Percentiles rank a stretch among this genome's conserved stretches.
phyloP scores from a whole-genome alignment of 2,329 filamentous ascomycete genomes.

The Dothistroma pini region DNA sequence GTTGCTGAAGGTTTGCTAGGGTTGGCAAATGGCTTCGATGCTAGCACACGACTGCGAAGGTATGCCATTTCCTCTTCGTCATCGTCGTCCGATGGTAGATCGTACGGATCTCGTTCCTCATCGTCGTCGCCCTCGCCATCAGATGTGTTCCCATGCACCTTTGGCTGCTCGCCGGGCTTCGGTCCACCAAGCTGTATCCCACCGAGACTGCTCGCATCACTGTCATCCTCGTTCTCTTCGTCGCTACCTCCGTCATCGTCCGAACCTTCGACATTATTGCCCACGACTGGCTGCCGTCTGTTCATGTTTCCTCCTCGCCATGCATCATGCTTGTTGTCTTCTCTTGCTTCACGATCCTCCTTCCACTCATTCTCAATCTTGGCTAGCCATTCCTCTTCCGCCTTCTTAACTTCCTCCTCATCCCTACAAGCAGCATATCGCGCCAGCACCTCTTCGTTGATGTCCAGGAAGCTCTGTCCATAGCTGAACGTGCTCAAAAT shows the following conservation, averaged over 20 bases:
- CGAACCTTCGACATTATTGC: slow-evolving; percentile 45
- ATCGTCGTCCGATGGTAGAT: slow-evolving; percentile 70
- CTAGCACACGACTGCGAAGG: slow-evolving; percentile 81
- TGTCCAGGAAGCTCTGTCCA: slow-evolving; percentile 81
- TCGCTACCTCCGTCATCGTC: slow-evolving; percentile 41
- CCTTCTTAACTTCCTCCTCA: slow-evolving; percentile 76
- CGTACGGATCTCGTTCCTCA: slow-evolving; percentile 63
- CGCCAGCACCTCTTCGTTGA: slow-evolving; percentile 78
- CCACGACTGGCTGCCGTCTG: slow-evolving; percentile 53
- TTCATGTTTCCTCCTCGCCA: slow-evolving; percentile 94
- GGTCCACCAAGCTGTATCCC: slow-evolving; percentile 36
- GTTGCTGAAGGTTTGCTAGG: slow-evolving; percentile 30
- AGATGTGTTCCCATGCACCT: slow-evolving; percentile 40
- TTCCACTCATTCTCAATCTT: slow-evolving; percentile 86
- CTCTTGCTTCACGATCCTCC: slow-evolving; percentile 66
- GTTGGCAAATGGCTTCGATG: slow-evolving; percentile 82
- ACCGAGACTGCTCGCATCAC: slow-evolving; percentile 34
- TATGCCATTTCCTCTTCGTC: slow-evolving; percentile 93
- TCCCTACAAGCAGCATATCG: slow-evolving; percentile 80
- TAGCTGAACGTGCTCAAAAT: slow-evolving; percentile 84
- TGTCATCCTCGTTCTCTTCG: slow-evolving; percentile 43
- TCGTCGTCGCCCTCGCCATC: slow-evolving; percentile 46
- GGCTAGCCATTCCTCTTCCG: slow-evolving; percentile 82
- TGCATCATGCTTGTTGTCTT: slow-evolving; percentile 63
- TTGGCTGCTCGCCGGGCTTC: slow-evolving; percentile 51